Conservation (phyloP, 2,329 filamentous ascomycete species). For the Ciborinia camelliae region DNA sequence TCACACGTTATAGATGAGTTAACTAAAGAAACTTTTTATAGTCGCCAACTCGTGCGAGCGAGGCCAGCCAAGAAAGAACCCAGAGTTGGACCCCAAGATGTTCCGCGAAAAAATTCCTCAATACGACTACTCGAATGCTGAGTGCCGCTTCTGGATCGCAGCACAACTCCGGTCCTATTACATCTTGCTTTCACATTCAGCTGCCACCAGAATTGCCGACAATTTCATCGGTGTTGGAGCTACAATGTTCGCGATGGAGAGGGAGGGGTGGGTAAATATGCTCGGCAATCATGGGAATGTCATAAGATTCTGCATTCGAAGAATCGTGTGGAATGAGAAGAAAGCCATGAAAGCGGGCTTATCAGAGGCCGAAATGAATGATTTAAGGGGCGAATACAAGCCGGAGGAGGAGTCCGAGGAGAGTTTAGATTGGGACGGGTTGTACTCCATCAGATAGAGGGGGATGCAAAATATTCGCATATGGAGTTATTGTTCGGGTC, state of each 20-base stretch:
- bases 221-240: not conserved
- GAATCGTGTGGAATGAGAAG: slow-evolving; percentile 3
- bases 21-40: not conserved
- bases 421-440: not conserved
- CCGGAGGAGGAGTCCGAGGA: not conserved
- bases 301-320: slow-evolving; percentile 4
- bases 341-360: not conserved
- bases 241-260: not conserved
- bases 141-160: slow-evolving; percentile 4
- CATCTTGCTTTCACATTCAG: not conserved
- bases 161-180: not conserved
- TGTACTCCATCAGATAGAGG: not conserved
- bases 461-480: too few relatives aligned
- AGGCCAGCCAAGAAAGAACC: not conserved
- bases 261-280: not conserved
- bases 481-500: too few relatives aligned
- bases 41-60: not conserved
- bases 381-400: slow-evolving; percentile 4
- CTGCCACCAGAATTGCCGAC: not conserved
- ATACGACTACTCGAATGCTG: not conserved
- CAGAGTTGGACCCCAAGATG: not conserved
- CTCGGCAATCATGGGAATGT: not conserved
- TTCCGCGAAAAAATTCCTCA: not conserved
- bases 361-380: not conserved
- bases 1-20: not conserved